Evolutionary conservation across 495 filamentous ascomycete genomes (phyloP), one percentile per base, ranked within the genome.

Genomic region (Penicillium malachiteum): DNA sequence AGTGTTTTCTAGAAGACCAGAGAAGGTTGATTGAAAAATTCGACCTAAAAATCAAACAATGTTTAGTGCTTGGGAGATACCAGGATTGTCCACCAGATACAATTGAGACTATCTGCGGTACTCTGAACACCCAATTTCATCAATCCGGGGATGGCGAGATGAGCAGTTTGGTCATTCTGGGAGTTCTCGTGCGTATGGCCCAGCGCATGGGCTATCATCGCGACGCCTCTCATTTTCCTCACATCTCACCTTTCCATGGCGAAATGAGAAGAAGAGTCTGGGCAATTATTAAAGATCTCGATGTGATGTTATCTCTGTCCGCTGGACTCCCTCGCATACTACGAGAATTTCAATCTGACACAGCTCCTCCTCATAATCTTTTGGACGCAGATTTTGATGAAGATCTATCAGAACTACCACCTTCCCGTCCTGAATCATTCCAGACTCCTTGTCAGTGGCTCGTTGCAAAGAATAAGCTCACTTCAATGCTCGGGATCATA

Each of bases 221-320:
- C 30, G 75, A 80, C 43, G 62, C 74, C 13, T 64, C 63, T 17
- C 55, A 79, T 58, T 81, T 75, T 45, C 58, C 71, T 4, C 56
- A 65, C 26, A 75, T 84, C 35, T 71, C 77, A 1, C 73, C 77
- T 2, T 84, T 78, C 46, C 66, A 82, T 34, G 78, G 76, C 3
- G 81, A 85, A 60, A 81, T 85, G 68, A 70, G 82, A 18, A 69
- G 80, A n/a, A 67, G 82, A 11, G 54, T 79, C 39, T 84, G 82
- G 82, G 68, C 78, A 51, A 55, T 77, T 2, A 71, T 80, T 1
- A 48, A 66, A 13, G 76, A 82, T 53, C 51, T 82, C 31, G 81
- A 84, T 55, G 58, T 77, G 10, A 58, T 80, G 6, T 58, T 75
- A 10, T 72, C 76, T n/a, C 50, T 60, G 46, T 62, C 72, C 21